Evolutionary conservation across 1,139 yeast species (phyloP), one percentile per base, ranked within the genome.

Genomic region (Sugiyamaella pinicola): DNA sequence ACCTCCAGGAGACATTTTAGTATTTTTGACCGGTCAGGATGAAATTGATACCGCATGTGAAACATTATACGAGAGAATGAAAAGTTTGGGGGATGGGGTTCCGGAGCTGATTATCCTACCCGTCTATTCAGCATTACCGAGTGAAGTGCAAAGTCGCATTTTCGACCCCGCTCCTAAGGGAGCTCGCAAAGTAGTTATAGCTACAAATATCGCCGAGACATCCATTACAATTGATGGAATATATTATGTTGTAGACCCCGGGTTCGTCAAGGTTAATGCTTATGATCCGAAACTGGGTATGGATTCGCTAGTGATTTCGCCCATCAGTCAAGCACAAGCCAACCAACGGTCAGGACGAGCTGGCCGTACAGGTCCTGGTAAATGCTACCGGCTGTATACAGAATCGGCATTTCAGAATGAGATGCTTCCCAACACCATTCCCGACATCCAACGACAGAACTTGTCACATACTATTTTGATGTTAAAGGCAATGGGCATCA

Each of bases 401-500:
- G 86, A 85, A 61, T 67, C 74, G 19, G 87, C 91, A 0, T 87
- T 70, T 64, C 69, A 80, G 43, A 76, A 73, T 50, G 99, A 95
- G 66, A 89, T 93, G 96, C 70, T 84, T 17, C 84, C 93, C 1
- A 86, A 84, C 58, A 81, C 96, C 0, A 77, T 87, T 2, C 99
- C 99, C 0, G 99, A 93, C 65, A 93, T 93, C 52, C 96, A 90
- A 69, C 75, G 99, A 56, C 95, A 87, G 65, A 93, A 95, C 66
- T 71, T 93, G 56, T 81, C 96, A 3, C 81, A 86, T 64, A 90
- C 97, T 0, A 84, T 91, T 47, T 74, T 93, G 60, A 84, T 91
- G 87, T 76, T 93, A 56, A 93, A 93, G 66, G 96, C 97, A 0
- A 90, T 93, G 95, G 98, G 98, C 0, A 88, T 93, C 50, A 80